A percentile compares a stretch with the other conserved stretches of the same genome.
phyloP scores from a whole-genome alignment of 1,284 basidiomycete species.

The Leccinum subatratum region DNA sequence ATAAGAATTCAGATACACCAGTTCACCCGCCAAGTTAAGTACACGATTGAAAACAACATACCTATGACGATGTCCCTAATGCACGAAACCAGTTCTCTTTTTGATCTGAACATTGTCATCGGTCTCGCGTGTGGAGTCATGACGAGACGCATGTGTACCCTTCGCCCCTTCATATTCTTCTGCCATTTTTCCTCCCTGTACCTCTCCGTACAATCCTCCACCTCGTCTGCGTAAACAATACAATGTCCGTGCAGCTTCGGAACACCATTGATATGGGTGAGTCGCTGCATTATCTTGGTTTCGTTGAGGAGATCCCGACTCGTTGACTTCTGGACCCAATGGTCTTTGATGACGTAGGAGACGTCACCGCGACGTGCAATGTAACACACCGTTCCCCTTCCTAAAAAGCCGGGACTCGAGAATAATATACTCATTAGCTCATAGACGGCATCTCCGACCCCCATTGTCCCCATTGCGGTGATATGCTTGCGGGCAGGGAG shows the following conservation, averaged over 20 bases:
- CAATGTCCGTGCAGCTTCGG: neutral
- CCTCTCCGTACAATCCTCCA: neutral
- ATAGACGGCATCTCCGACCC: neutral
- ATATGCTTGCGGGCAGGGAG: neutral
- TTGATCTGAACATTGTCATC: neutral
- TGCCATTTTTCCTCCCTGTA: constrained; percentile 1
- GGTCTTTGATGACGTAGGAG: constrained; percentile 6
- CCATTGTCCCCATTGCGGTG: neutral
- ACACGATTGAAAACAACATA: neutral
- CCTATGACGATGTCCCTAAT: neutral
- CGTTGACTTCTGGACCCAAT: neutral
- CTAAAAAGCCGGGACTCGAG: constrained; percentile 3
- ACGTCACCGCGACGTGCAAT: neutral
- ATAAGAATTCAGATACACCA: neutral
- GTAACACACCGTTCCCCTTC: constrained; percentile 4
- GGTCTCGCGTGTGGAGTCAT: constrained; percentile 1
- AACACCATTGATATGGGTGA: neutral
- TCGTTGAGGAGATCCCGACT: neutral
- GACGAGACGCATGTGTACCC: neutral
- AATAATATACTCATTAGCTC: constrained; percentile 1
- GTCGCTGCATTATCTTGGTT: neutral
- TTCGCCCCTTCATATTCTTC: neutral
- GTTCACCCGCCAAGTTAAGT: neutral
- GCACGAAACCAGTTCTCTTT: neutral
- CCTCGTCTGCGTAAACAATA: neutral